These are phyloP conservation scores for Talaromyces trachyspermus DNA, from an alignment of 495 filamentous ascomycete species.

Conservation along the genomic window DNA sequence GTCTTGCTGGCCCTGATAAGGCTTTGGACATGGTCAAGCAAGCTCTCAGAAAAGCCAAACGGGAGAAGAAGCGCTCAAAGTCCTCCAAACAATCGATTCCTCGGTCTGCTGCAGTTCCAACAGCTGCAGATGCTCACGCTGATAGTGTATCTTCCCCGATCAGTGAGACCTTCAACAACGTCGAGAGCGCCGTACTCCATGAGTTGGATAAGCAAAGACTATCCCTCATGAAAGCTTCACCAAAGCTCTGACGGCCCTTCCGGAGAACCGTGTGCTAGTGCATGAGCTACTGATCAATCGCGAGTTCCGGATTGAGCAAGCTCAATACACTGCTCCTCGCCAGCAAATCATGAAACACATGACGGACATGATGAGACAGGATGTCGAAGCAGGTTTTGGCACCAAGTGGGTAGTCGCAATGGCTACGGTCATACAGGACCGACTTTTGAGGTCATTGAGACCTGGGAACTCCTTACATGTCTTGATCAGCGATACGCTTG, in stretches of 20 bases:
- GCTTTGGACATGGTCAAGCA: constrained; percentile 77
- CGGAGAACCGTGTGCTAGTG: constrained; percentile 75
- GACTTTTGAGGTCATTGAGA: constrained; percentile 73
- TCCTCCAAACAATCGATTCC: constrained; percentile 55
- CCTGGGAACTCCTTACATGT: constrained; percentile 74
- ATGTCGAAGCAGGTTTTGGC: constrained; percentile 63
- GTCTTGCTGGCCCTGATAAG: constrained; percentile 72
- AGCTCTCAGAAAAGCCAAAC: constrained; percentile 71
- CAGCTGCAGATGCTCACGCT: constrained; percentile 27
- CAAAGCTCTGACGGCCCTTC: constrained; percentile 57
- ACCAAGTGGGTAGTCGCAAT: constrained; percentile 73
- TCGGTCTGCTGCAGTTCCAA: constrained; percentile 33
- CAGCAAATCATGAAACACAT: constrained; percentile 54
- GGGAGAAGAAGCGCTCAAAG: constrained; percentile 50
- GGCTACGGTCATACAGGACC: constrained; percentile 76
- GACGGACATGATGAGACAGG: constrained; percentile 68
- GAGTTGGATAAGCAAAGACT: constrained; percentile 31
- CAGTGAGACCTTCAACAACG: constrained; percentile 34
- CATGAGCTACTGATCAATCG: constrained; percentile 91
- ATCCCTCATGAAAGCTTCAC: constrained; percentile 41
- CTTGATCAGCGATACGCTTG: constrained; percentile 78
- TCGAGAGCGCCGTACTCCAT: constrained; percentile 31
- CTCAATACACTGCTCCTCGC: constrained; percentile 40
- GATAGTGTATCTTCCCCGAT: constrained; percentile 40
- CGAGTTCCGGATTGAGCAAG: constrained; percentile 59